These are phyloP conservation scores for Aspergillus cejpii DNA, from an alignment of 2,329 filamentous ascomycete species.

Conservation along the genomic window DNA sequence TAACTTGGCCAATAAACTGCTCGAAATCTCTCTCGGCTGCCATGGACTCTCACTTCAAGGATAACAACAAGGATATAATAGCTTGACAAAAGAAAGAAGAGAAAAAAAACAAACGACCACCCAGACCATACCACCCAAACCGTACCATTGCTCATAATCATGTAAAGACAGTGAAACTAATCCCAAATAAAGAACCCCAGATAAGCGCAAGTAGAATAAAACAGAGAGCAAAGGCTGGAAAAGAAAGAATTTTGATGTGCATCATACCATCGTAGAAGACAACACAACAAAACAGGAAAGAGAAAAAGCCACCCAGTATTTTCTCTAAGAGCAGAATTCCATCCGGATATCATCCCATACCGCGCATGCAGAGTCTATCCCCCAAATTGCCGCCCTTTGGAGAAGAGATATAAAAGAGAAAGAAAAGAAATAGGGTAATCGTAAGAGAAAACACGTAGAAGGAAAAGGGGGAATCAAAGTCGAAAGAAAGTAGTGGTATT, in stretches of 20 bases:
- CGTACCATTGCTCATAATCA: constrained; percentile 24
- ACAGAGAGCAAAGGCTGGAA: constrained; percentile 1
- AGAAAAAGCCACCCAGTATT: constrained; percentile 17
- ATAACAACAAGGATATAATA: constrained; percentile 10
- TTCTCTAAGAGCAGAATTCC: constrained; percentile 19
- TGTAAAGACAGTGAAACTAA: constrained; percentile 12
- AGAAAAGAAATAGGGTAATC: constrained; percentile 4
- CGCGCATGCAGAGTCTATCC: constrained; percentile 21
- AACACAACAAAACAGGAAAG: constrained; percentile 12
- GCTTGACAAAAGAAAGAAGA: constrained; percentile 1
- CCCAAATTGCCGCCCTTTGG: constrained; percentile 20
- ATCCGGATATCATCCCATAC: constrained; percentile 18
- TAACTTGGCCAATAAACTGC: neutral
- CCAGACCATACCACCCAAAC: constrained; percentile 21
- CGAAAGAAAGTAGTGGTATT: constrained; percentile 10
- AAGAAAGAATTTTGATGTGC: constrained; percentile 13
- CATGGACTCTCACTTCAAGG: constrained; percentile 7
- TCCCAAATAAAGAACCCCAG: neutral
- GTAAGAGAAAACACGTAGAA: constrained; percentile 6
- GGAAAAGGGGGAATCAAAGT: constrained; percentile 7
- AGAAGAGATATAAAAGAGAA: constrained; percentile 8
- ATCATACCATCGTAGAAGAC: constrained; percentile 18
- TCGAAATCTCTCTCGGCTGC: neutral
- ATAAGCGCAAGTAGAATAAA: constrained; percentile 12
- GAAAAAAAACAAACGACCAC: constrained; percentile 19